Conservation (phyloP, 2,329 filamentous ascomycete species). For the Aspergillus ochraceus region DNA sequence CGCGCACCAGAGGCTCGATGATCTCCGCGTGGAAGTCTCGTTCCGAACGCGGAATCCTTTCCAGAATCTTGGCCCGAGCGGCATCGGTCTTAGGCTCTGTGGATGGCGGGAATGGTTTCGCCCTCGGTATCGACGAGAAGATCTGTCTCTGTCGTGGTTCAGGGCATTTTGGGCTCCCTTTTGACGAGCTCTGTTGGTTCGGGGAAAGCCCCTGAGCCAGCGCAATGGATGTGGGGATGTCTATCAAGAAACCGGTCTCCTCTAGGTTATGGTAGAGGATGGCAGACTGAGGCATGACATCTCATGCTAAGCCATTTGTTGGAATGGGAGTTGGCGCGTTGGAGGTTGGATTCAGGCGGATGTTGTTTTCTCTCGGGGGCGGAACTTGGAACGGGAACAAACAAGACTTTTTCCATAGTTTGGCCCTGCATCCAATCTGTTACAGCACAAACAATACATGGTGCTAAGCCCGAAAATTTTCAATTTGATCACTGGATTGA, state of each 20-base stretch:
- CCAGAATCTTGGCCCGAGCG: slow-evolving; percentile 43
- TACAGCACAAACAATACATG: background rate
- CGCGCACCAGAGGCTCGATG: slow-evolving; percentile 35
- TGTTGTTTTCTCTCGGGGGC: background rate
- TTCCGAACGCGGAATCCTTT: slow-evolving; percentile 34
- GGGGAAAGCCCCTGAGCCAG: slow-evolving; percentile 47
- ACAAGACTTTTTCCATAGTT: background rate
- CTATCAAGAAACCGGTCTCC: slow-evolving; percentile 52
- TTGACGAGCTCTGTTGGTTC: slow-evolving; percentile 2
- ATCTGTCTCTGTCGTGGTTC: slow-evolving; percentile 24
- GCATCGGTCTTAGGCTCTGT: slow-evolving; percentile 52
- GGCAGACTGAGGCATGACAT: slow-evolving; percentile 20
- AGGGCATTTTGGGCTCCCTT: background rate
- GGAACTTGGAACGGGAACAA: background rate
- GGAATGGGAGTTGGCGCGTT: background rate
- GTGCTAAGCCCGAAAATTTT: background rate
- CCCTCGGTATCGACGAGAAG: slow-evolving; percentile 47
- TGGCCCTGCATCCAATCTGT: background rate
- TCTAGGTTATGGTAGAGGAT: slow-evolving; percentile 55
- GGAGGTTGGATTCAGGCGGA: background rate
- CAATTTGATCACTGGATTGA: background rate
- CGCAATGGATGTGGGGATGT: slow-evolving; percentile 60
- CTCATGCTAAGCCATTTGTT: background rate
- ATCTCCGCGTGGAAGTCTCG: slow-evolving; percentile 28
- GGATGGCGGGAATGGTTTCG: slow-evolving; percentile 49